Conservation (phyloP, 805 yeast genomes). For the Wickerhamomyces chaumierensis region DNA sequence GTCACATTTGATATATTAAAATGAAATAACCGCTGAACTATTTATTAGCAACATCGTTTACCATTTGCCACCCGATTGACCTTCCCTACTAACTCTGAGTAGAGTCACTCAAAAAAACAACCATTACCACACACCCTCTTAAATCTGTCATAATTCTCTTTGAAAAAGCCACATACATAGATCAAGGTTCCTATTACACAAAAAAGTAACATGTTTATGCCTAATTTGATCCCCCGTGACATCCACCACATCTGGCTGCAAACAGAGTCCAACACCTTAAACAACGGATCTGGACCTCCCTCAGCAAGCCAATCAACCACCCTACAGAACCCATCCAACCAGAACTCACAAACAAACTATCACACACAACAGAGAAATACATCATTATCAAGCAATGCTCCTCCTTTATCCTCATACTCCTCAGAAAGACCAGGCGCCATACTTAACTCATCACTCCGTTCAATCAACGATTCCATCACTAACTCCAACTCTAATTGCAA, state of each 20-base stretch:
- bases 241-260: conserved; percentile 33
- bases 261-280: neutral
- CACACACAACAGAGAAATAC: conserved; percentile 1
- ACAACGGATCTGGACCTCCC: neutral
- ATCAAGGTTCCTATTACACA: no score
- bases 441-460: neutral
- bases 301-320: neutral
- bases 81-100: no score
- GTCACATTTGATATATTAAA: no score
- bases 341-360: conserved; percentile 1
- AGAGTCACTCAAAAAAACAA: no score
- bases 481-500: neutral
- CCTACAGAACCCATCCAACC: conserved; percentile 6
- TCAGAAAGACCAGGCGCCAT: conserved; percentile 31
- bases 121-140: no score
- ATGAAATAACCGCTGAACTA: neutral
- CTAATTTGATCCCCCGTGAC: conserved; percentile 33
- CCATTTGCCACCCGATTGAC: no score
- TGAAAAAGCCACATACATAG: no score
- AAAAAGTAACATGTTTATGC: conserved; percentile 31
- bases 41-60: neutral
- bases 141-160: no score
- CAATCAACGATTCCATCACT: neutral
- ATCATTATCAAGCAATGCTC: conserved; percentile 24
- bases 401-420: conserved; percentile 44